Evolutionary conservation across 148 eudicot species (phyloP), one percentile per base, ranked within the genome.

Genomic region (Vaccinium corymbosum): DNA sequence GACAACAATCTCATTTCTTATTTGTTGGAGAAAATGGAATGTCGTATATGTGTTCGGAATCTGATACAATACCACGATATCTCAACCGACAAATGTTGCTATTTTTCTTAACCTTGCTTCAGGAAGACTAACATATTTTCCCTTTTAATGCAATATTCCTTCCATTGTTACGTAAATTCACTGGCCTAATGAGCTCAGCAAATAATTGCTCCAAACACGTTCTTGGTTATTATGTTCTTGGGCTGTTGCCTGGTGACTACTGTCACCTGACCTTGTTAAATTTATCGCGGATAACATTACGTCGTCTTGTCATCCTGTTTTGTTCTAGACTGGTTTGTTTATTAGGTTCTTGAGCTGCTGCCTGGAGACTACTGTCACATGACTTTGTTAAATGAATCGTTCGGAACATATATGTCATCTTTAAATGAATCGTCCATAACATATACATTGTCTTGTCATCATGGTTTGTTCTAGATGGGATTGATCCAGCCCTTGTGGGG

Each of bases 391-490:
- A 35, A 35, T 35, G 38, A 35, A 35, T 35, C 38, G 38, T 35
- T 35, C 38, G 2, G 2, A 35, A 35, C 38, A 35, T 35, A 35
- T 35, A 35, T 35, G 38, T 35, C 38, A 35, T 35, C 38, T 35
- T 35, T 35, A 35, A 35, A 35, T 35, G 38, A 35, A 35, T 35
- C 38, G 3, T 35, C 38, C 38, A 35, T 35, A 35, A 35, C 38
- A 35, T 35, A 35, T 2, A 35, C 38, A 35, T 35, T 35, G 38
- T 35, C 38, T 35, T 35, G 3, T 35, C 38, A 35, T 35, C 38
- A 3, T 35, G 38, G 38, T 48, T 71, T 78, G 38, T 78, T 87
- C 49, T 89, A 95, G 98, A 89, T 91, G 97, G 95, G 80, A 84
- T 83, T 78, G 94, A 92, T 87, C 92, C 88, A 57, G 88, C 79